Conservation (phyloP, 352 stramenopile genomes). For the Globisporangium apiculatum region DNA sequence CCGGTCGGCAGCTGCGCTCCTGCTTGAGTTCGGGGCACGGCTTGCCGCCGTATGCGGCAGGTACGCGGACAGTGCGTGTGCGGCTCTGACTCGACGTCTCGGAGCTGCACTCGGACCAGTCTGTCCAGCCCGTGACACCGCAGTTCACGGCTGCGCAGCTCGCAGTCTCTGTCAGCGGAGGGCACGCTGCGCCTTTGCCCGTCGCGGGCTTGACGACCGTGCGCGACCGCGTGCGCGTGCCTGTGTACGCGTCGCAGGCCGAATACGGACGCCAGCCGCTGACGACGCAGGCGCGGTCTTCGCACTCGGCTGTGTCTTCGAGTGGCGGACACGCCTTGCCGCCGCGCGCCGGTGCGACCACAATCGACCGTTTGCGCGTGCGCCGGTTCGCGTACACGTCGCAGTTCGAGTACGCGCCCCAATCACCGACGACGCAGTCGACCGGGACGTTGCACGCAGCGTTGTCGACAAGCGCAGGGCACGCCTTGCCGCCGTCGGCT, state of each 20-base stretch:
- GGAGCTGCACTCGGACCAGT: constrained; percentile 36
- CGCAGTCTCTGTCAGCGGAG: constrained; percentile 26
- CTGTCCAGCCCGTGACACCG: constrained; percentile 36
- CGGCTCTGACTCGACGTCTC: constrained; percentile 26
- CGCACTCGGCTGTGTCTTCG: constrained; percentile 24
- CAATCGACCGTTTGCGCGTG: constrained; percentile 25
- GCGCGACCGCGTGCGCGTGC: constrained; percentile 35
- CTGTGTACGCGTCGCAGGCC: constrained; percentile 21
- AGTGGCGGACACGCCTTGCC: constrained; percentile 36
- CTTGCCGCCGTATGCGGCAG: constrained; percentile 24
- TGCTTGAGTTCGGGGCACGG: constrained; percentile 36
- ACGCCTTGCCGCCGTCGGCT: constrained; percentile 33
- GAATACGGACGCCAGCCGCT: constrained; percentile 45
- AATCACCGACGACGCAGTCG: constrained; percentile 46
- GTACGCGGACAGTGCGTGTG: constrained; percentile 30
- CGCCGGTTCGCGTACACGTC: constrained; percentile 22
- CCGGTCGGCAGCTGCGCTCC: constrained; percentile 27
- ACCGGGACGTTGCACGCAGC: constrained; percentile 24
- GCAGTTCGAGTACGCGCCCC: constrained; percentile 30
- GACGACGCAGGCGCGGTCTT: constrained; percentile 37
- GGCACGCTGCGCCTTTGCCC: constrained; percentile 37
- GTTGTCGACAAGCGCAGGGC: constrained; percentile 24
- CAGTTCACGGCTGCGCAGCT: constrained; percentile 46
- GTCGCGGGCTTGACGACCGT: constrained; percentile 16
- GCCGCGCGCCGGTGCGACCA: constrained; percentile 25